These are phyloP conservation scores for Nakaseomyces bracarensis DNA, from an alignment of 1,139 yeast species.

Conservation along the genomic window DNA sequence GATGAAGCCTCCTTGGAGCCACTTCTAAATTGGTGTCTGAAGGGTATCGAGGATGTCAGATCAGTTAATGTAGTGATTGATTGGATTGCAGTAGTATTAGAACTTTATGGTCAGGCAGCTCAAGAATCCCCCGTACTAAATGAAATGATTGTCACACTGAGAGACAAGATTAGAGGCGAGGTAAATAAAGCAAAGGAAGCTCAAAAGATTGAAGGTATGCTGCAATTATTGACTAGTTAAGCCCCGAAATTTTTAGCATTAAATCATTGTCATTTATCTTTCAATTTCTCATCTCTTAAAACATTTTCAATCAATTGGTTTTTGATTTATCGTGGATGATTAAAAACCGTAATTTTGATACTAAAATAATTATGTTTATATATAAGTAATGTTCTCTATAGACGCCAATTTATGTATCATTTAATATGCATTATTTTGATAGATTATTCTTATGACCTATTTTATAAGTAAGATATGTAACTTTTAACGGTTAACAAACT, in stretches of 20 bases:
- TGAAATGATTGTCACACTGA: conserved; percentile 54
- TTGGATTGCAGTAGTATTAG: conserved; percentile 73
- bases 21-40: conserved; percentile 71
- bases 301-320: too few relatives aligned
- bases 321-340: too few relatives aligned
- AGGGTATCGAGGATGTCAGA: conserved; percentile 70
- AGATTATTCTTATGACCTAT: too few relatives aligned
- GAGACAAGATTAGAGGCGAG: conserved; percentile 56
- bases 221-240: conserved; percentile 57
- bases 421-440: too few relatives aligned
- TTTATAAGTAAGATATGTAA: too few relatives aligned
- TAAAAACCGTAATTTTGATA: too few relatives aligned
- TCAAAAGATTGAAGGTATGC: conserved; percentile 85
- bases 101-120: conserved; percentile 63
- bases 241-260: too few relatives aligned
- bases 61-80: conserved; percentile 71
- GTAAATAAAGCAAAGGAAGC: conserved; percentile 80
- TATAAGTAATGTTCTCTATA: too few relatives aligned
- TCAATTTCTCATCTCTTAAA: background rate
- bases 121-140: conserved; percentile 76
- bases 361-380: too few relatives aligned
- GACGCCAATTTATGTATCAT: too few relatives aligned
- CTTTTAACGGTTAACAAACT: too few relatives aligned
- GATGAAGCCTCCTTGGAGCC: conserved; percentile 86
- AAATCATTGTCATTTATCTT: too few relatives aligned